These are phyloP conservation scores for Breynia disticha DNA, from an alignment of 441 rosid species.

Conservation along the genomic window DNA sequence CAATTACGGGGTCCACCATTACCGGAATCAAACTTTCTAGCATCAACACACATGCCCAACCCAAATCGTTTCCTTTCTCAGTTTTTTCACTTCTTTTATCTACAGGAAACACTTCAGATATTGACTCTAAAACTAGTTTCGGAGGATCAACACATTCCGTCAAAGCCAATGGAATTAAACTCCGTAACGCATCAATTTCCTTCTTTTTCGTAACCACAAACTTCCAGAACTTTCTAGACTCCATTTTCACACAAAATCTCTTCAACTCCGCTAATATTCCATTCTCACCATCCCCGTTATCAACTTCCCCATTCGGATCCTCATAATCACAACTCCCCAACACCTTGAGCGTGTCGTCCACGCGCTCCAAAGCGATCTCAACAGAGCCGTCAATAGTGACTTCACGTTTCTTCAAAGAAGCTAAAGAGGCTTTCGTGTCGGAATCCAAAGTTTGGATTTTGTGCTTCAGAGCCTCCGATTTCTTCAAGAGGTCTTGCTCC, in stretches of 20 bases:
- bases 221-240: conserved; percentile 68
- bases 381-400: conserved; percentile 77
- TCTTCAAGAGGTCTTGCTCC: conserved; percentile 63
- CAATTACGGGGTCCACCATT: conserved; percentile 79
- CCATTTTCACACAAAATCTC: conserved; percentile 57
- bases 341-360: conserved; percentile 49
- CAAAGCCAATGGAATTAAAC: conserved; percentile 55
- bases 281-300: conserved; percentile 67
- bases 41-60: conserved; percentile 92
- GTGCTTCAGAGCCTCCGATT: conserved; percentile 64
- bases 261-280: conserved; percentile 45
- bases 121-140: conserved; percentile 66
- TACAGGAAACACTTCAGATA: conserved; percentile 90
- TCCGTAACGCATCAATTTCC: conserved; percentile 63
- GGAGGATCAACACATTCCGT: conserved; percentile 87
- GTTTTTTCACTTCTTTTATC: conserved; percentile 47
- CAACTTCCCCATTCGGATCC: conserved; percentile 64
- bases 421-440: conserved; percentile 66
- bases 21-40: conserved; percentile 85
- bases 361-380: conserved; percentile 56
- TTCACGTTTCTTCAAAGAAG: conserved; percentile 68
- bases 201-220: conserved; percentile 69
- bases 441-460: conserved; percentile 62
- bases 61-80: conserved; percentile 53
- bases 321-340: conserved; percentile 24